These are phyloP conservation scores for Fistulinella staudtii DNA, from an alignment of 1,284 basidiomycete species.

Conservation along the genomic window DNA sequence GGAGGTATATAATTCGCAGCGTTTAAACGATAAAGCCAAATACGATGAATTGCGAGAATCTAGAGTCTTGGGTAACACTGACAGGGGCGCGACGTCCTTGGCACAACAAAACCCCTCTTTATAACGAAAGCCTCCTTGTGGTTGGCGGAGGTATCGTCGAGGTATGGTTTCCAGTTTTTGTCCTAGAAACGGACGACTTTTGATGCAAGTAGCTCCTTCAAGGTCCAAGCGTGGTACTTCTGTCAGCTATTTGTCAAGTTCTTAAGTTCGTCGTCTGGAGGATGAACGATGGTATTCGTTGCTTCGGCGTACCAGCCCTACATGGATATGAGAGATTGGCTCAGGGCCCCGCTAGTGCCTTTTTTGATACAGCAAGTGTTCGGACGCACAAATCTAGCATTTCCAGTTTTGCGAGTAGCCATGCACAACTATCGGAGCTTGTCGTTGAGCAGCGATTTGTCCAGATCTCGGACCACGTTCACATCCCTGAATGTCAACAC, in stretches of 20 bases:
- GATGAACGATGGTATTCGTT: conserved; percentile 4
- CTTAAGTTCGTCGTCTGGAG: neutral
- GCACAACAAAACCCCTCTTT: neutral
- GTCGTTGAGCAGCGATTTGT: conserved; percentile 3
- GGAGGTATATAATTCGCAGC: too few relatives aligned
- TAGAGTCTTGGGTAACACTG: too few relatives aligned
- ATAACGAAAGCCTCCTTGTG: neutral
- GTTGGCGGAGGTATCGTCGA: neutral
- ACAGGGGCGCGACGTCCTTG: neutral
- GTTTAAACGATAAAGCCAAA: too few relatives aligned
- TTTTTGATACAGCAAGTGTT: conserved; percentile 10
- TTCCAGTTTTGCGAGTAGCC: too few relatives aligned
- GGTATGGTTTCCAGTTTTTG: neutral
- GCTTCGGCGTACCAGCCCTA: conserved; percentile 10
- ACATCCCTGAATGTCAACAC: conserved; percentile 14
- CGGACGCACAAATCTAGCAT: neutral
- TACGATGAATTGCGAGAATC: too few relatives aligned
- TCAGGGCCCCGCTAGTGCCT: neutral
- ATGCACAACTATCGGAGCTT: conserved; percentile 2
- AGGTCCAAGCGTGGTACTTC: conserved; percentile 16
- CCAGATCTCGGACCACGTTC: neutral
- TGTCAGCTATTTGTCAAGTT: conserved; percentile 9
- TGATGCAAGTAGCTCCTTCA: conserved; percentile 13
- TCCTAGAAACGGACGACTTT: conserved; percentile 11
- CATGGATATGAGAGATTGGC: conserved; percentile 6